These are phyloP conservation scores for Alternaria hordeiaustralica DNA, from an alignment of 2,329 filamentous ascomycete species.

Conservation along the genomic window DNA sequence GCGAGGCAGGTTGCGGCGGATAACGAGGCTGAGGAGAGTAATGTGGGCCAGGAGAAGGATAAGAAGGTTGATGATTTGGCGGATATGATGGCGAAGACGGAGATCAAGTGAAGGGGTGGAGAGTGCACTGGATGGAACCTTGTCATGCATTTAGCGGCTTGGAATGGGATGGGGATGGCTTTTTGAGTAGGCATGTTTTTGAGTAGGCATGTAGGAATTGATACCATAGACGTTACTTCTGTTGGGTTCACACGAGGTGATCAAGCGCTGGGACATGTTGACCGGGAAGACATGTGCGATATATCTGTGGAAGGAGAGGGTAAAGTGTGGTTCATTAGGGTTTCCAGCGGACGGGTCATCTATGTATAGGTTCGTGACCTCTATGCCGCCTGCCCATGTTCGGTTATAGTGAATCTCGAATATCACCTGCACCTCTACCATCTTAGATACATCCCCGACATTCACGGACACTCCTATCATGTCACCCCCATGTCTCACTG, in stretches of 20 bases:
- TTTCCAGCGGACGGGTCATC: not conserved
- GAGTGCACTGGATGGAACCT: not conserved
- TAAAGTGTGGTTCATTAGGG: not conserved
- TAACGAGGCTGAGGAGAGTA: constrained; percentile 74
- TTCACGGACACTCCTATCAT: not conserved
- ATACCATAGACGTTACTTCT: constrained; percentile 9
- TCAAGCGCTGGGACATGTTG: not conserved
- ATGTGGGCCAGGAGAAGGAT: constrained; percentile 73
- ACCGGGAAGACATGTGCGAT: no score
- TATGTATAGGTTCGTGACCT: not conserved
- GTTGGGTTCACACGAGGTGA: not conserved
- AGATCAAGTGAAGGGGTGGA: constrained; percentile 37
- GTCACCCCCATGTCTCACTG: not conserved
- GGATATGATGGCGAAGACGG: constrained; percentile 75
- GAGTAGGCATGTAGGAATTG: not conserved
- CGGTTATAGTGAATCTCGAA: not conserved
- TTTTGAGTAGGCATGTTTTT: not conserved
- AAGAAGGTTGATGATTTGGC: constrained; percentile 83
- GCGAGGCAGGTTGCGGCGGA: constrained; percentile 69
- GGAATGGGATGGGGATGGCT: not conserved
- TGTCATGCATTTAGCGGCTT: constrained; percentile 14
- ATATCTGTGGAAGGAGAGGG: no score
- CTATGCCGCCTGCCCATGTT: not conserved
- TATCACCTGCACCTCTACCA: not conserved
- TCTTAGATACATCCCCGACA: not conserved